Base-by-base conservation (phyloP, 768 basidiomycete genomes). In the Porphyrellus cyaneotinctus region DNA sequence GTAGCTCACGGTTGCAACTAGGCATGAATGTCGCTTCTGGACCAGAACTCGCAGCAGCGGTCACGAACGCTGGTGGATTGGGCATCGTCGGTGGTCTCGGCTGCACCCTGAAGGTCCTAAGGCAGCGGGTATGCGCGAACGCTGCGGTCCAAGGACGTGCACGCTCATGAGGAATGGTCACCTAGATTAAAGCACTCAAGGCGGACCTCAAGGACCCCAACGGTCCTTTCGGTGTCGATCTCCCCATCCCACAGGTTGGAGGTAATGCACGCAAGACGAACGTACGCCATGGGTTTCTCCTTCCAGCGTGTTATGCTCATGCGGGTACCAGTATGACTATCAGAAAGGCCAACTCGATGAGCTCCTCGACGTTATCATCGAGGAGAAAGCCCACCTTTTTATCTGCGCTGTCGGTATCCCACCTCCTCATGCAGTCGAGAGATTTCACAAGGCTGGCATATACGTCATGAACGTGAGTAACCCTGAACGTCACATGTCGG, bases 31-130 rank as follows among this genome's bases (percentile, higher is more conserved):
- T 83, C 15, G 81, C 83, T n/a, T 81, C 82, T 8, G 84, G 84
- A 22, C 81, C 93, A n/a, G 91, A 94, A 68, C 82, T 95, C 23
- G 93, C 92, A 17, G 94, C 93, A 36, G 93, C 91, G 35, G 93
- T 95, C 52, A 91, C 91, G 39, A 97, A 95, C 63, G 94, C 92
- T 24, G 93, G 94, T 43, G 94, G 94, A 47, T 61, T 97, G 38
- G 94, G 94, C 57, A 91, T 95, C 47, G 91, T 97, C 55, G 94
- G 94, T 35, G 94, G 94, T 49, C 76, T 87, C 30, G 90, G 90
- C 0, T 93, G 87, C 66, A 91, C 91, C 3, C 88, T 88, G 20
- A 88, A 87, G 69, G 76, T 89, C 45, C 78, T 93, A 22, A 81
- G 86, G 39, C 75, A 80, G 60, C 91, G 92, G 77, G 90, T 89